These are phyloP conservation scores for Ustilago bromivora DNA, from an alignment of 1,284 basidiomycete genomes.

Conservation along the genomic window DNA sequence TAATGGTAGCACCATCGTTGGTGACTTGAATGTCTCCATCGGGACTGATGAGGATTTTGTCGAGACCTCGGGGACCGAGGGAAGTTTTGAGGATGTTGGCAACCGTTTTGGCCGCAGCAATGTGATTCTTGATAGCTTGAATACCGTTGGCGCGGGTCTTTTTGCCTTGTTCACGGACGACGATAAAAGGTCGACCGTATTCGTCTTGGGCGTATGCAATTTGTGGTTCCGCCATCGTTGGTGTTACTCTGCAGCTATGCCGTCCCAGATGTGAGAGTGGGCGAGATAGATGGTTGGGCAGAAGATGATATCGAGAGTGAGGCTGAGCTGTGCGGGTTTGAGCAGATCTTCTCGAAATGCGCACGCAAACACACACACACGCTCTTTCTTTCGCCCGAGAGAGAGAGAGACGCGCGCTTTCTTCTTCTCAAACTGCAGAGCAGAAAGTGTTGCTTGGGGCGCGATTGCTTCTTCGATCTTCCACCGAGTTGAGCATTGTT, in stretches of 20 bases:
- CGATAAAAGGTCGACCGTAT: constrained; percentile 97
- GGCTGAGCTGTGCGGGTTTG: constrained; percentile 17
- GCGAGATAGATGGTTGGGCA: neutral
- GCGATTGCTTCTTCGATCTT: constrained; percentile 44
- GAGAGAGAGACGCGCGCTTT: neutral
- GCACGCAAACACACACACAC: neutral
- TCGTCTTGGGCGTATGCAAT: constrained; percentile 71
- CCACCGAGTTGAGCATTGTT: constrained; percentile 28
- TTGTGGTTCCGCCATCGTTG: constrained; percentile 65
- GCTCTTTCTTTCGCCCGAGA: constrained; percentile 22
- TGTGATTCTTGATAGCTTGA: constrained; percentile 86
- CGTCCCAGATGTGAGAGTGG: constrained; percentile 10
- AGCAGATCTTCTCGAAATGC: constrained; percentile 22
- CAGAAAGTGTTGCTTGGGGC: constrained; percentile 30
- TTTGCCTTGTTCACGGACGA: constrained; percentile 91
- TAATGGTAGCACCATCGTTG: constrained; percentile 86
- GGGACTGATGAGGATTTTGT: constrained; percentile 98
- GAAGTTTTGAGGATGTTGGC: constrained; percentile 96
- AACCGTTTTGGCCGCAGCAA: constrained; percentile 85
- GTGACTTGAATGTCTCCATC: constrained; percentile 99
- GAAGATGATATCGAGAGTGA: neutral
- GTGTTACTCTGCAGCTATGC: constrained; percentile 6
- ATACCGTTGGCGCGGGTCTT: constrained; percentile 94
- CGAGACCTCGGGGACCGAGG: constrained; percentile 92
- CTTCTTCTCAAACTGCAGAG: neutral